Percentiles rank a stretch among this genome's conserved stretches.
Conservation (phyloP, 176 grass and related monocot species). For the Carex pumila region DNA sequence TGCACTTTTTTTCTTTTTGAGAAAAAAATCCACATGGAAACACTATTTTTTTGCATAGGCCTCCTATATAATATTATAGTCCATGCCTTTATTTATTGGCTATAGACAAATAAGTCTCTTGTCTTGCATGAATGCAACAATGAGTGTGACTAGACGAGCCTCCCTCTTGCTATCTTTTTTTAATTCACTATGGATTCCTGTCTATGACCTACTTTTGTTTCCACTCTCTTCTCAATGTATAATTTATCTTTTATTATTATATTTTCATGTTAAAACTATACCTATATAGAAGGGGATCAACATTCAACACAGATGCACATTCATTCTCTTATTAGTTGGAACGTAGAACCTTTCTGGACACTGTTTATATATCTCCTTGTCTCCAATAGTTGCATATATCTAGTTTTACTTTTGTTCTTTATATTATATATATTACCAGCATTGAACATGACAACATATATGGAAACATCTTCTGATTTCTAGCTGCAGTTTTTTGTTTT, state of each 20-base stretch:
- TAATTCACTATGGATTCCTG: constrained; percentile 26
- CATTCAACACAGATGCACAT: not conserved
- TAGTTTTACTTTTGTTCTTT: not conserved
- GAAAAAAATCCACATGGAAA: constrained; percentile 43
- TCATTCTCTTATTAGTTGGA: not conserved
- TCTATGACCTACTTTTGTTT: constrained; percentile 24
- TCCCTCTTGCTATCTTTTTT: constrained; percentile 23
- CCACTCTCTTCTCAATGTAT: constrained; percentile 10
- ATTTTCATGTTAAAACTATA: not conserved
- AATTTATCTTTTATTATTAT: constrained; percentile 21
- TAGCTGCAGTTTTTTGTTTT: not conserved
- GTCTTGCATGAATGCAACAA: constrained; percentile 81
- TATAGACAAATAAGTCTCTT: constrained; percentile 77
- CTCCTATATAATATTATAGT: constrained; percentile 25
- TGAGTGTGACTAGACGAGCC: constrained; percentile 45
- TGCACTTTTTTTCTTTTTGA: constrained; percentile 12
- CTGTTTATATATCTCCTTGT: not conserved
- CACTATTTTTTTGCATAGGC: constrained; percentile 55
- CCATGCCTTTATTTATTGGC: constrained; percentile 26
- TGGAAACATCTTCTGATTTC: constrained; percentile 4
- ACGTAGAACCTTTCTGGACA: constrained; percentile 10
- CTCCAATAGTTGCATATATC: not conserved
- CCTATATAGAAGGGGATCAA: not conserved
- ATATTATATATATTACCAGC: not conserved
- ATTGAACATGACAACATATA: not conserved